Conservation (phyloP, 2,329 filamentous ascomycete genomes). For the Exophiala viscosa region DNA sequence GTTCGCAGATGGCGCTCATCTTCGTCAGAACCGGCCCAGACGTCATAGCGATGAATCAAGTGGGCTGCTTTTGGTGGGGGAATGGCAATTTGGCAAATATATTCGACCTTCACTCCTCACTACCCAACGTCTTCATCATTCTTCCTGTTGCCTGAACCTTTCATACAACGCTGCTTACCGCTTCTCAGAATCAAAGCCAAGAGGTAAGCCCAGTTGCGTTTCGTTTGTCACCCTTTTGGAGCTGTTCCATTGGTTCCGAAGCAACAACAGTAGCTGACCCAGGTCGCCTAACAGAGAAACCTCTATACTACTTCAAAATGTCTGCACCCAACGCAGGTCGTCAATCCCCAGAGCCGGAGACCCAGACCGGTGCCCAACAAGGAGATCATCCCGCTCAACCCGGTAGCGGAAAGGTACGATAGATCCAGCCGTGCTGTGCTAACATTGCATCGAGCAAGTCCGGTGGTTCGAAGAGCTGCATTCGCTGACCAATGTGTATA, state of each 20-base stretch:
- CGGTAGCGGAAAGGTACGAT: constrained; percentile 37
- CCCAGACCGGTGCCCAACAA: constrained; percentile 62
- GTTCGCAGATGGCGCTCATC: constrained; percentile 6
- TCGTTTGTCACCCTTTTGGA: too few species aligned
- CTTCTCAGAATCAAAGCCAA: too few species aligned
- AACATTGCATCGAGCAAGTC: background rate
- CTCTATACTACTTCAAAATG: constrained; percentile 49
- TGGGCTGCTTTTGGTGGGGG: constrained; percentile 3
- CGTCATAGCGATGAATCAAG: constrained; percentile 14
- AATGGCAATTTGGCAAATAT: background rate
- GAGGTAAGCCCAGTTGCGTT: too few species aligned
- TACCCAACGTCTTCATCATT: too few species aligned
- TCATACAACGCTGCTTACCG: too few species aligned
- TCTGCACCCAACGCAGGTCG: constrained; percentile 63
- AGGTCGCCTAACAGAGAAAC: too few species aligned
- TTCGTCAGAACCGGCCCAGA: constrained; percentile 13
- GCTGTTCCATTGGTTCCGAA: too few species aligned
- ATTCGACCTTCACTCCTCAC: too few species aligned
- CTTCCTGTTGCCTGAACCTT: too few species aligned
- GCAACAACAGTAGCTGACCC: too few species aligned
- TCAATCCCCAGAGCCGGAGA: constrained; percentile 72
- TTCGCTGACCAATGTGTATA: constrained; percentile 7
- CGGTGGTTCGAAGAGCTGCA: background rate
- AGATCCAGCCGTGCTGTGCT: background rate
- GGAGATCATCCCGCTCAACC: constrained; percentile 53